phyloP scores from a whole-genome alignment of 2,329 filamentous ascomycete species.

The Aspergillus latus region DNA sequence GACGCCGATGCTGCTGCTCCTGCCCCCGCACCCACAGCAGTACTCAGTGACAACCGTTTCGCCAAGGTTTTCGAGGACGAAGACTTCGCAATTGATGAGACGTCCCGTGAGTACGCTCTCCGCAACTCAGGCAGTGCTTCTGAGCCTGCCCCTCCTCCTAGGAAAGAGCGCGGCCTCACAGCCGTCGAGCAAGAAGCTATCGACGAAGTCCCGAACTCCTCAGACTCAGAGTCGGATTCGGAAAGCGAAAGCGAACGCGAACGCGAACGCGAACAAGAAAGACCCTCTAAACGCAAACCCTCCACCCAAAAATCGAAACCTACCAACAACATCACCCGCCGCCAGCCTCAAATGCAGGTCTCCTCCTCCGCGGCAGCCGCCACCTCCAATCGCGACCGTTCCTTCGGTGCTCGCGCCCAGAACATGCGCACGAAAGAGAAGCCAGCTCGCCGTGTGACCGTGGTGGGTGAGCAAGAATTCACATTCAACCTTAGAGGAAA shows the following conservation, averaged over 20 bases:
- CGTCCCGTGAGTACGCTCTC: constrained; percentile 77
- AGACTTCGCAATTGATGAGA: constrained; percentile 90
- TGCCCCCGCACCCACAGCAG: constrained; percentile 18
- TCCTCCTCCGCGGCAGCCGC: constrained; percentile 54
- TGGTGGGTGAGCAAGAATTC: constrained; percentile 56
- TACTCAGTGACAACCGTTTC: constrained; percentile 82
- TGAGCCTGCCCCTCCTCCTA: constrained; percentile 21
- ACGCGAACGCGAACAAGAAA: constrained; percentile 11
- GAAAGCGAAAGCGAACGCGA: constrained; percentile 23
- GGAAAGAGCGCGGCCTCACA: constrained; percentile 54
- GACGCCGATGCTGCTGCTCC: constrained; percentile 21
- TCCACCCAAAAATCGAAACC: constrained; percentile 46
- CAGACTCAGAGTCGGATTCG: constrained; percentile 38
- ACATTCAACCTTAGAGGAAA: constrained; percentile 59
- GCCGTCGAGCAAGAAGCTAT: constrained; percentile 63
- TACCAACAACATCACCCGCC: constrained; percentile 42
- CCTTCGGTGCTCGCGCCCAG: constrained; percentile 59
- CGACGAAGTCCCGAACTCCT: constrained; percentile 50
- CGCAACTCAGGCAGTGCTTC: constrained; percentile 81
- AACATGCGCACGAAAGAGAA: constrained; percentile 41
- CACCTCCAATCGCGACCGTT: constrained; percentile 51
- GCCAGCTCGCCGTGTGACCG: constrained; percentile 33
- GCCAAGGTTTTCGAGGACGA: constrained; percentile 85
- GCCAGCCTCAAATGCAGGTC: constrained; percentile 57
- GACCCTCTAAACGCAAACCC: constrained; percentile 28